phyloP scores from a whole-genome alignment of 2,329 filamentous ascomycete genomes.

The Penicillium hesseltinei region DNA sequence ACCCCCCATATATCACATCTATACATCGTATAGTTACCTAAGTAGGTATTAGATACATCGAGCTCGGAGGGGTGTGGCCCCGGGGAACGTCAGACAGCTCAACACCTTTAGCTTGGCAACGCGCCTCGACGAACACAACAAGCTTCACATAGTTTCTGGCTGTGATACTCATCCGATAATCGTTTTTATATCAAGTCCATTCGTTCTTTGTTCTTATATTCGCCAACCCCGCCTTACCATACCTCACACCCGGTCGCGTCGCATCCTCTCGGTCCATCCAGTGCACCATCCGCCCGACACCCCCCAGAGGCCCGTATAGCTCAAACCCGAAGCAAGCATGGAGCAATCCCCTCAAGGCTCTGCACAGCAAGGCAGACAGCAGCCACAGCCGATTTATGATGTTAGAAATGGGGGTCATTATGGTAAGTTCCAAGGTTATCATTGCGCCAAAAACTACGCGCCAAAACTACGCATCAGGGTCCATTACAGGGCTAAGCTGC shows the following conservation, averaged over 20 bases:
- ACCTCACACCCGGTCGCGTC: slow-evolving; percentile 4
- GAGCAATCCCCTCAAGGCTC: slow-evolving; percentile 56
- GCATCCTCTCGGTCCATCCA: neutral
- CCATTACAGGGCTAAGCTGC: neutral
- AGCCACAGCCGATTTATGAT: slow-evolving; percentile 69
- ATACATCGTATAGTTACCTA: neutral
- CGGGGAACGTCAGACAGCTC: slow-evolving; percentile 25
- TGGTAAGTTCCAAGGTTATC: slow-evolving; percentile 51
- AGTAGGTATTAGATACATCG: neutral
- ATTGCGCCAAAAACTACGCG: slow-evolving; percentile 3
- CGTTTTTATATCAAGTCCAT: neutral
- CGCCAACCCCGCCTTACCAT: neutral
- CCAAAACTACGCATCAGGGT: neutral
- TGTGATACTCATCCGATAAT: neutral
- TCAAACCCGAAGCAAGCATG: slow-evolving; percentile 42
- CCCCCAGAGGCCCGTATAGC: neutral
- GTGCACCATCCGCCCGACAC: neutral
- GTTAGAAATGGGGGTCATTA: slow-evolving; percentile 73
- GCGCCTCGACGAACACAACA: slow-evolving; percentile 1
- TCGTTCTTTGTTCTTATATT: neutral
- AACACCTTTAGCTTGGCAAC: slow-evolving; percentile 21
- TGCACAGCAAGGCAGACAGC: slow-evolving; percentile 59
- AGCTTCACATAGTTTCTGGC: neutral
- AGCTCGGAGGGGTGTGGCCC: slow-evolving; percentile 11
- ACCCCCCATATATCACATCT: neutral